phyloP scores from a whole-genome alignment of 352 stramenopile species.

The Globisporangium takayamanum region DNA sequence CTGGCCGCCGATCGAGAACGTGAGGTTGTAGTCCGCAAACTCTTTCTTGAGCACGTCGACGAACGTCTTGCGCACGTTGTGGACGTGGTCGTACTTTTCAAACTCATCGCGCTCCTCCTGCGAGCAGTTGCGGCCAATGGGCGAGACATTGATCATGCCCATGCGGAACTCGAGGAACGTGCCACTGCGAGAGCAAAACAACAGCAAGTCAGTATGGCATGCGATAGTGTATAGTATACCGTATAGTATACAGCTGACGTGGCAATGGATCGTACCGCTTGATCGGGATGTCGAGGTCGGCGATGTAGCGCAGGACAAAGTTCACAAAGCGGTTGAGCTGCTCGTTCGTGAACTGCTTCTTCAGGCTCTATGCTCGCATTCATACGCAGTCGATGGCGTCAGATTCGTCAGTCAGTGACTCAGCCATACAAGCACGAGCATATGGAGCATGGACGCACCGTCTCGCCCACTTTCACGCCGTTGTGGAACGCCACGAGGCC shows the following conservation, averaged over 20 bases:
- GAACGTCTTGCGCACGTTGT: slow-evolving; percentile 94
- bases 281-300: slow-evolving; percentile 93
- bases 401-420: background rate
- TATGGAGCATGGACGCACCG: slow-evolving; percentile 26
- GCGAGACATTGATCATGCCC: slow-evolving; percentile 99
- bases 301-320: slow-evolving; percentile 94
- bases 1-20: slow-evolving; percentile 97
- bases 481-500: slow-evolving; percentile 97
- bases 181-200: slow-evolving; percentile 42
- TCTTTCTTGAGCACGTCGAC: slow-evolving; percentile 93
- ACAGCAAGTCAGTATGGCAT: background rate
- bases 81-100: slow-evolving; percentile 95
- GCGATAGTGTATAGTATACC: too few relatives aligned
- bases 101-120: slow-evolving; percentile 97
- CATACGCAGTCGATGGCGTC: background rate
- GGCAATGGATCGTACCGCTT: slow-evolving; percentile 66
- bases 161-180: slow-evolving; percentile 99
- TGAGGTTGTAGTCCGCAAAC: slow-evolving; percentile 94
- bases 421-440: too few relatives aligned
- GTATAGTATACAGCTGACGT: too few relatives aligned
- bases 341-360: slow-evolving; percentile 93
- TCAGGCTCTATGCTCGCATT: slow-evolving; percentile 69
- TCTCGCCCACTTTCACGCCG: slow-evolving; percentile 87
- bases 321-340: slow-evolving; percentile 98
- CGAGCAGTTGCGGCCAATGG: slow-evolving; percentile 97